Conservation (phyloP, 306 rosid genomes). For the Citrullus colocynthis region DNA sequence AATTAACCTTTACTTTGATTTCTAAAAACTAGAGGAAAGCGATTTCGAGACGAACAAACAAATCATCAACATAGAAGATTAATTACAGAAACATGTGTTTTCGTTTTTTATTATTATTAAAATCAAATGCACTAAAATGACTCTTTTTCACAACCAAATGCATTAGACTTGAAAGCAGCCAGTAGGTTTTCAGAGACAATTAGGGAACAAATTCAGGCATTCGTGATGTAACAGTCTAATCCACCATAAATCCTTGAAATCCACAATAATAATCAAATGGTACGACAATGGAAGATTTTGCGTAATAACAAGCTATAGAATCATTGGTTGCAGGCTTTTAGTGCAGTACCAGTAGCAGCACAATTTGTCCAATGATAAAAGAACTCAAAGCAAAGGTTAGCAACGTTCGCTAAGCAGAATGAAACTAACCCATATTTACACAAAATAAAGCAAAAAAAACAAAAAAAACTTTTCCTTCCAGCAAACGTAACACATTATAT, state of each 20-base stretch:
- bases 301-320: neutral
- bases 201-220: neutral
- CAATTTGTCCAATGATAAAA: neutral
- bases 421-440: neutral
- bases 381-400: neutral
- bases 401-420: neutral
- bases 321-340: neutral
- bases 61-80: conserved; percentile 69
- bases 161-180: neutral
- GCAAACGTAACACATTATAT: neutral
- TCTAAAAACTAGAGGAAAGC: neutral
- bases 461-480: neutral
- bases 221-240: neutral
- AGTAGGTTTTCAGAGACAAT: neutral
- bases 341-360: neutral
- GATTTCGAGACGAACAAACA: conserved; percentile 14
- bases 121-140: neutral
- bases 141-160: neutral
- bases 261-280: neutral
- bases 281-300: neutral
- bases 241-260: neutral
- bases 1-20: neutral
- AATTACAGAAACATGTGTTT: neutral
- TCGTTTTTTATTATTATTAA: neutral
- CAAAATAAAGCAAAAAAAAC: neutral